Conservation (phyloP, 768 basidiomycete species). For the Pleurotus giganteus region DNA sequence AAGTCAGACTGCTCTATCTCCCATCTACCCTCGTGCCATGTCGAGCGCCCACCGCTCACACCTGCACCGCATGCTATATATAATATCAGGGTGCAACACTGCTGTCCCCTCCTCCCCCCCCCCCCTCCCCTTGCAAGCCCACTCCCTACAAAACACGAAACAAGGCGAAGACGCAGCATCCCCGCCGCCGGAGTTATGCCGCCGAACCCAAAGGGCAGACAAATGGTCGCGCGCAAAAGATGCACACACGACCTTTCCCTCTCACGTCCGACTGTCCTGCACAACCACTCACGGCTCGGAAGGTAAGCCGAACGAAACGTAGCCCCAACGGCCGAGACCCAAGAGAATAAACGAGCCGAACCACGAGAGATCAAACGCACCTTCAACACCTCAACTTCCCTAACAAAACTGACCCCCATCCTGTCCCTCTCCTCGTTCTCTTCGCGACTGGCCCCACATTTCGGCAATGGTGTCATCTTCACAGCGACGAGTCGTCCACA, state of each 20-base stretch:
- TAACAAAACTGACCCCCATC: constrained; percentile 73
- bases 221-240: no score
- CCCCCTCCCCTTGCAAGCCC: no score
- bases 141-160: not conserved
- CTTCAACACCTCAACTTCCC: constrained; percentile 83
- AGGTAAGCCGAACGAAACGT: not conserved
- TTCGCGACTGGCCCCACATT: constrained; percentile 18
- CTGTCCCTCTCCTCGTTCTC: constrained; percentile 58
- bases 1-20: not conserved
- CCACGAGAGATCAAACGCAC: constrained; percentile 36
- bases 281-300: no score
- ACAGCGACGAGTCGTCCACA: constrained; percentile 41
- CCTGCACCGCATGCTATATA: no score
- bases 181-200: no score
- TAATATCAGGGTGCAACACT: no score
- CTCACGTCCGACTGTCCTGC: no score
- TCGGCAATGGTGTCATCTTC: constrained; percentile 37
- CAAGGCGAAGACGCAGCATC: not conserved
- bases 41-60: not conserved
- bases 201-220: no score
- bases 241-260: no score
- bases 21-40: not conserved
- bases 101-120: no score
- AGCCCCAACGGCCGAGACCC: not conserved
- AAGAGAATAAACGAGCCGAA: not conserved